A percentile compares a stretch with the other conserved stretches of the same genome.
phyloP scores from a whole-genome alignment of 176 grass and related monocot species.

The Leersia perrieri region DNA sequence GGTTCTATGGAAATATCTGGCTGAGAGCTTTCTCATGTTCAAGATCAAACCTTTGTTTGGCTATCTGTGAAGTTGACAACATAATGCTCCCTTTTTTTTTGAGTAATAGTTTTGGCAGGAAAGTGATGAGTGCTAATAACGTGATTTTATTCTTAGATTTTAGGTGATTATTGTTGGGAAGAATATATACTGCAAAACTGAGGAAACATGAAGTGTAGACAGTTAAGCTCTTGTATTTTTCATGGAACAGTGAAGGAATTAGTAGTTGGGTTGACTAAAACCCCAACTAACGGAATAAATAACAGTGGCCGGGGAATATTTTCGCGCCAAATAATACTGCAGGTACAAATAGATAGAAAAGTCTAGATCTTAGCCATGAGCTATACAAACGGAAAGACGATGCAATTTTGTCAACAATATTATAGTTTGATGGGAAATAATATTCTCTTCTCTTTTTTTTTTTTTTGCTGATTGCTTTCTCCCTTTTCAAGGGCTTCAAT shows the following conservation, averaged over 20 bases:
- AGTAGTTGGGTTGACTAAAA: not conserved
- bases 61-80: not conserved
- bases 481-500: not conserved
- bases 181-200: not conserved
- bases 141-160: not conserved
- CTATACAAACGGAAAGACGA: not conserved
- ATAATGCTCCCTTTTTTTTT: not conserved
- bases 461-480: not conserved
- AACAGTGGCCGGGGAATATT: not conserved
- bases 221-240: conserved; percentile 1
- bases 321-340: not conserved
- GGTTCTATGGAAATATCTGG: not conserved
- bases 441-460: no score
- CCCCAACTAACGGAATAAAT: not conserved
- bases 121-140: not conserved
- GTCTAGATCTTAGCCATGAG: not conserved
- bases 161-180: not conserved
- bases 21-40: not conserved
- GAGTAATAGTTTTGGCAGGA: not conserved
- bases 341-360: not conserved
- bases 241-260: not conserved
- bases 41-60: not conserved
- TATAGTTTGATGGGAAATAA: not conserved
- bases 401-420: not conserved
- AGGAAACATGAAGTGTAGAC: not conserved